phyloP scores from a whole-genome alignment of 2,329 filamentous ascomycete genomes.

The Beauveria sp. region DNA sequence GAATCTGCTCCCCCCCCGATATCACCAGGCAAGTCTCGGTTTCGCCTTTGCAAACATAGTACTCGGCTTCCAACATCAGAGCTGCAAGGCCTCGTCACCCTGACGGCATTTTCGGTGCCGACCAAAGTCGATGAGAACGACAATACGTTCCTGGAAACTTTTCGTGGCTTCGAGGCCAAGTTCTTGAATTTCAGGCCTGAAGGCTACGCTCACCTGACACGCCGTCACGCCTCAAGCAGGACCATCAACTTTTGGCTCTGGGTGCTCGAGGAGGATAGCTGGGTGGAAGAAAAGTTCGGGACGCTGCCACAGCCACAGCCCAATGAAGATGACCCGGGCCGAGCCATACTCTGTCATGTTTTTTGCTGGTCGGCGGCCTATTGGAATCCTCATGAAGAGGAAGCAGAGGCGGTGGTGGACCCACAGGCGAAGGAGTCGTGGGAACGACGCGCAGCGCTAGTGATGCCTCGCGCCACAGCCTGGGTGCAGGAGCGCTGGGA shows the following conservation, averaged over 20 bases:
- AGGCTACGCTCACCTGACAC: too few species aligned
- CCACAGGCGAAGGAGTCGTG: conserved; percentile 15
- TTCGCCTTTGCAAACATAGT: not conserved
- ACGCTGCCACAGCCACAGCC: not conserved
- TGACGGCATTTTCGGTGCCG: conserved; percentile 11
- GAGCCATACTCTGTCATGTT: conserved; percentile 14
- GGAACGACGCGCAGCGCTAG: conserved; percentile 4
- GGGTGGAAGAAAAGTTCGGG: conserved; percentile 10
- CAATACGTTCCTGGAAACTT: not conserved
- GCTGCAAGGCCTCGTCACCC: conserved; percentile 10
- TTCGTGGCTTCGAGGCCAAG: too few species aligned
- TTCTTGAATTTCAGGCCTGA: too few species aligned
- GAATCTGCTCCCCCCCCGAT: too few species aligned
- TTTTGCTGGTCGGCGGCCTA: too few species aligned
- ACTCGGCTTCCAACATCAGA: not conserved
- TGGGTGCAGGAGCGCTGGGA: conserved; percentile 19
- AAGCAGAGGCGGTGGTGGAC: too few species aligned
- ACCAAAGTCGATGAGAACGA: not conserved
- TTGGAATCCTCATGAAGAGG: too few species aligned
- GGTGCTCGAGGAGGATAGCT: conserved; percentile 11
- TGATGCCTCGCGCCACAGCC: conserved; percentile 17
- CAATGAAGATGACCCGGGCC: not conserved
- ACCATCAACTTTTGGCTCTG: too few species aligned
- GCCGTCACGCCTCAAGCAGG: too few species aligned
- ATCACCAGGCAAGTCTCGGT: not conserved